These are phyloP conservation scores for Acorus gramineus DNA, from an alignment of 106 monocot species.

Conservation along the genomic window DNA sequence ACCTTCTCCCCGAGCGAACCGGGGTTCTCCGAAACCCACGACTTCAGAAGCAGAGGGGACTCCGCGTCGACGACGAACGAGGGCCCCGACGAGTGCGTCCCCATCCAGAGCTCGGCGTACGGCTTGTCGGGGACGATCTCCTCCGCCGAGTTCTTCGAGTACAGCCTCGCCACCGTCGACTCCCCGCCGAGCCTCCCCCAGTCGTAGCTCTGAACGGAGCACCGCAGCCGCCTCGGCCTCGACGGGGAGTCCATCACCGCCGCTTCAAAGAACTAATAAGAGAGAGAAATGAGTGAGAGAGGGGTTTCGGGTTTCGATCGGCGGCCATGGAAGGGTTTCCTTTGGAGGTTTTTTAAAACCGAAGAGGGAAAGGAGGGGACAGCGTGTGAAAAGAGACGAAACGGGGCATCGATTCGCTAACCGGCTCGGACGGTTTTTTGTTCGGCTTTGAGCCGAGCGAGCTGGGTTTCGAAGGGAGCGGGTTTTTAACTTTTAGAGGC, in stretches of 20 bases:
- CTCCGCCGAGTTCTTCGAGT: slow-evolving; percentile 24
- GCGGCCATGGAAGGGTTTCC: no score
- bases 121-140: slow-evolving; percentile 25
- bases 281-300: no score
- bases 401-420: no score
- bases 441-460: no score
- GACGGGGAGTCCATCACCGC: not conserved
- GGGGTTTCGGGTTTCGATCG: no score
- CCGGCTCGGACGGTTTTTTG: no score
- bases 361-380: no score
- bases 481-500: no score
- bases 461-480: no score
- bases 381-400: no score
- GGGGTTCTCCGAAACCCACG: slow-evolving; percentile 52
- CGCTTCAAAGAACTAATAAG: not conserved
- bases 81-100: slow-evolving; percentile 75
- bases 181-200: slow-evolving; percentile 55
- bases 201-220: slow-evolving; percentile 84
- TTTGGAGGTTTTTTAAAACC: no score
- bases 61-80: slow-evolving; percentile 28
- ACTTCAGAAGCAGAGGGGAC: slow-evolving; percentile 20
- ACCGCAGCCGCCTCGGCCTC: slow-evolving; percentile 31
- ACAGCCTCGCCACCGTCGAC: slow-evolving; percentile 62
- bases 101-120: slow-evolving; percentile 98
- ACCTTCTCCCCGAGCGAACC: slow-evolving; percentile 49